Conservation (phyloP, 345 rosid genomes). For the Sonneratia alba region DNA sequence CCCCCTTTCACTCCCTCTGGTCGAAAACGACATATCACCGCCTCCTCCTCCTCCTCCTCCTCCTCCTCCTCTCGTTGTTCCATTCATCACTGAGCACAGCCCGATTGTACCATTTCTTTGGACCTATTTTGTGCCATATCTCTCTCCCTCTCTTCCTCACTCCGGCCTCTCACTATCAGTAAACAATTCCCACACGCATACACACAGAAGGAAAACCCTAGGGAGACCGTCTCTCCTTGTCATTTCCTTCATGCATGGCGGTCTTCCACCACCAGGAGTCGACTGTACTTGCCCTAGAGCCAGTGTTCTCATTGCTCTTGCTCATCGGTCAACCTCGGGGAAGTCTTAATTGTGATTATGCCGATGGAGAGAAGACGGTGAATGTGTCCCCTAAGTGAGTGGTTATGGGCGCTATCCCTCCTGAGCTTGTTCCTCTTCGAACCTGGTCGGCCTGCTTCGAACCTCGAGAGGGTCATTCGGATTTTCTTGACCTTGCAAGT, state of each 20-base stretch:
- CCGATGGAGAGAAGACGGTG: neutral
- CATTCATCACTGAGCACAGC: neutral
- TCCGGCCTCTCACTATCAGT: neutral
- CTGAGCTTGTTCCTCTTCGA: constrained; percentile 48
- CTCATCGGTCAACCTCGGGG: neutral
- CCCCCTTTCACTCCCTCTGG: constrained; percentile 6
- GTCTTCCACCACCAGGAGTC: neutral
- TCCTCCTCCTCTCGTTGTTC: too few relatives aligned
- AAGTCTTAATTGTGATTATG: neutral
- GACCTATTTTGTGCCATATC: neutral
- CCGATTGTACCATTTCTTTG: neutral
- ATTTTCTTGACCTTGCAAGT: constrained; percentile 85
- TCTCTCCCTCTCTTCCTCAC: neutral
- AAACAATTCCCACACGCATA: neutral
- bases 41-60: neutral
- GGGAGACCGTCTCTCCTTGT: neutral
- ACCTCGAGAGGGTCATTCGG: constrained; percentile 13
- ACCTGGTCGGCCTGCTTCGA: neutral
- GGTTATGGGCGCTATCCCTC: constrained; percentile 44
- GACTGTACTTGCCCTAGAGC: neutral
- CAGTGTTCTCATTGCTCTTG: neutral
- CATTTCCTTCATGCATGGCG: neutral
- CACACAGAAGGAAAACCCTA: neutral
- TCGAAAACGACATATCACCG: constrained; percentile 3
- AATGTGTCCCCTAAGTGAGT: neutral